These are phyloP conservation scores for Dryas octopetala DNA, from an alignment of 306 rosid genomes.

Conservation along the genomic window DNA sequence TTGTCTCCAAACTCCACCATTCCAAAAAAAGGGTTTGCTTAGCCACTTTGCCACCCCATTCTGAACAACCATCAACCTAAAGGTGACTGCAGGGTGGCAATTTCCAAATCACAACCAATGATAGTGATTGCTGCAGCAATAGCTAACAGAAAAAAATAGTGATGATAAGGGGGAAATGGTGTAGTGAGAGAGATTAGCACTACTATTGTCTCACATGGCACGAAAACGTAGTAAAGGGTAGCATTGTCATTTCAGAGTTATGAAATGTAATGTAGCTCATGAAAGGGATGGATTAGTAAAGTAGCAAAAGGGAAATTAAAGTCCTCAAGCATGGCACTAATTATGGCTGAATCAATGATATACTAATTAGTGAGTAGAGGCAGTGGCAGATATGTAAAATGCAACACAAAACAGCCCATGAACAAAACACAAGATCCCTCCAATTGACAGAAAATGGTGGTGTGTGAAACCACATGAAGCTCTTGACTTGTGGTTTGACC, in stretches of 20 bases:
- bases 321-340: no score
- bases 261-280: neutral
- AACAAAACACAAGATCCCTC: conserved; percentile 84
- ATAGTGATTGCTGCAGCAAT: no score
- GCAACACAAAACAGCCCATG: conserved; percentile 74
- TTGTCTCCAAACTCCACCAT: no score
- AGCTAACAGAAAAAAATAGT: no score
- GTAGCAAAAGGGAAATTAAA: neutral
- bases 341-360: neutral
- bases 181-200: neutral
- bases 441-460: conserved; percentile 94
- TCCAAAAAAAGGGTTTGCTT: no score
- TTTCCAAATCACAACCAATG: no score
- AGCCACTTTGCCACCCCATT: no score
- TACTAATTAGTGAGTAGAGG: conserved; percentile 35
- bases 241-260: conserved; percentile 13
- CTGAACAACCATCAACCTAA: no score
- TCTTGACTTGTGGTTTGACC: conserved; percentile 72
- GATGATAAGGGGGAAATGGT: neutral
- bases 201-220: neutral
- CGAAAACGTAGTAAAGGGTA: neutral
- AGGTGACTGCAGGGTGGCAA: no score
- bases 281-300: conserved; percentile 22
- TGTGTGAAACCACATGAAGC: conserved; percentile 86
- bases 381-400: conserved; percentile 75